These are phyloP conservation scores for Russula emetica DNA, from an alignment of 768 basidiomycete genomes.

Conservation along the genomic window DNA sequence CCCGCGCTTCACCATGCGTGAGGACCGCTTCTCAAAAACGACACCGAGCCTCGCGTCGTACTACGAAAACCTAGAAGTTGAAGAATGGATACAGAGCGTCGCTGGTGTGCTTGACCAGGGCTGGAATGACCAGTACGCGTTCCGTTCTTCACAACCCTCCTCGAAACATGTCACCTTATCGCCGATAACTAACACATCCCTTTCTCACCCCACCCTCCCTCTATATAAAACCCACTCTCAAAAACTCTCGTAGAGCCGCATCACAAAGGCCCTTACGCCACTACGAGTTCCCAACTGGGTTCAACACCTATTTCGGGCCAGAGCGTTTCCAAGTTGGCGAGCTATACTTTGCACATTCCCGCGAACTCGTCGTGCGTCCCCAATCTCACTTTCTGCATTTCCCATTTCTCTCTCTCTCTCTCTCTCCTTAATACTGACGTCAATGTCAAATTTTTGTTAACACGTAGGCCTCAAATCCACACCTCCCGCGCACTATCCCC, in stretches of 20 bases:
- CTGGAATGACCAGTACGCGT: constrained; percentile 80
- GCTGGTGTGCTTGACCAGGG: constrained; percentile 81
- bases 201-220: neutral
- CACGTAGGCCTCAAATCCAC: constrained; percentile 50
- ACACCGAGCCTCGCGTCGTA: constrained; percentile 79
- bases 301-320: constrained; percentile 72
- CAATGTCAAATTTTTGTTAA: neutral
- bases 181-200: neutral
- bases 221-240: neutral
- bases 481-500: constrained; percentile 70
- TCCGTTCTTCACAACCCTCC: neutral
- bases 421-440: neutral
- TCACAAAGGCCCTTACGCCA: constrained; percentile 53
- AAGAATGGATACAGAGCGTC: constrained; percentile 90
- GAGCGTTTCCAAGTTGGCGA: constrained; percentile 86
- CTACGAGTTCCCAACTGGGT: constrained; percentile 97
- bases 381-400: neutral
- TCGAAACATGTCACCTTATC: neutral
- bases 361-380: constrained; percentile 32
- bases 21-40: constrained; percentile 66
- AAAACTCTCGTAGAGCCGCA: constrained; percentile 46
- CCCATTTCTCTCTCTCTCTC: too few species aligned
- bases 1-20: constrained; percentile 66
- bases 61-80: constrained; percentile 78
- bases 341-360: constrained; percentile 76